These are phyloP conservation scores for Metschnikowia dekortorum DNA, from an alignment of 805 yeast genomes.

Conservation along the genomic window DNA sequence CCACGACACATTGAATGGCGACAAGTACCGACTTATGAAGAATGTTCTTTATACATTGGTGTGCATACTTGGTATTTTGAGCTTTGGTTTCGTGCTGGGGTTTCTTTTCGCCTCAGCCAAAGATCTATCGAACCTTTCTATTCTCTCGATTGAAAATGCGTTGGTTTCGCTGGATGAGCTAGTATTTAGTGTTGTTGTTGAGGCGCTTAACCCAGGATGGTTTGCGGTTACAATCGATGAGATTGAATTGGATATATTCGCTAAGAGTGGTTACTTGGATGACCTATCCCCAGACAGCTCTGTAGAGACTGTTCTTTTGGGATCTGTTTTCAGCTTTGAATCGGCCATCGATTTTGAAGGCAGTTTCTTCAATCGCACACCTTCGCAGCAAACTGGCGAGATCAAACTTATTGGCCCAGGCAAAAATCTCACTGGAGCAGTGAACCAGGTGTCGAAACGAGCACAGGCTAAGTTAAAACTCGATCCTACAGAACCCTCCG, in stretches of 20 bases:
- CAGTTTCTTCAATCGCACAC: constrained; percentile 64
- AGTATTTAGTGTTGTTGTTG: constrained; percentile 70
- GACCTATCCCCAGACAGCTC: constrained; percentile 6
- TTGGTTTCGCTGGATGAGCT: constrained; percentile 81
- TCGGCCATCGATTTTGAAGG: constrained; percentile 73
- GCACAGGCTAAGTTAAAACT: background rate
- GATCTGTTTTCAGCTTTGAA: constrained; percentile 62
- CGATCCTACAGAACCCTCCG: constrained; percentile 18
- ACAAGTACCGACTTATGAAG: constrained; percentile 21
- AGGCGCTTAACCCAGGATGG: constrained; percentile 86
- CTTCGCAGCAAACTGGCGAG: constrained; percentile 58
- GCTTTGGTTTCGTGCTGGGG: constrained; percentile 77
- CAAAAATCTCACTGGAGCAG: constrained; percentile 30
- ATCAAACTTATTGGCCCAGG: constrained; percentile 76
- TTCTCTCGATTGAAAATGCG: constrained; percentile 61
- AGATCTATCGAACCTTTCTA: constrained; percentile 65
- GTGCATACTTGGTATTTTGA: constrained; percentile 47
- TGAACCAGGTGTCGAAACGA: background rate
- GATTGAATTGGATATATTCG: constrained; percentile 81
- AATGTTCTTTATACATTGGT: constrained; percentile 41
- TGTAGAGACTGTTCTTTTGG: constrained; percentile 69
- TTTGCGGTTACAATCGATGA: constrained; percentile 58
- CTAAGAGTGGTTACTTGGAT: constrained; percentile 52
- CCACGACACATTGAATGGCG: constrained; percentile 5
- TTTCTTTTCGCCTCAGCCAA: constrained; percentile 82